phyloP scores from a whole-genome alignment of 139 green algal species.

The Ostreobium quekettii region DNA sequence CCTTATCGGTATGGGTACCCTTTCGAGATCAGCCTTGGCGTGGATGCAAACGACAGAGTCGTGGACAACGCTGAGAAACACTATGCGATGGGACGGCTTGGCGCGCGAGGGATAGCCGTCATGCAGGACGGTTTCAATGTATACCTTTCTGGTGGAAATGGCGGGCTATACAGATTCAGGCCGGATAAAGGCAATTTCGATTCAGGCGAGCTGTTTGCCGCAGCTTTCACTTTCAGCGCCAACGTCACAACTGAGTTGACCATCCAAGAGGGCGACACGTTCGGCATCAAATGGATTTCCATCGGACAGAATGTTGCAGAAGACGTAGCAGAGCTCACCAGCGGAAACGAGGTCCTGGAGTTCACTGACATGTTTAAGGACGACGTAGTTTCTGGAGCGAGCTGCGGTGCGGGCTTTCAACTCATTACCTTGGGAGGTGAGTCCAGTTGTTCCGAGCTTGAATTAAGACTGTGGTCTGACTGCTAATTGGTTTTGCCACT shows the following conservation, averaged over 20 bases:
- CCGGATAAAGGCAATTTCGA: background rate
- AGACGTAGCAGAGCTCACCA: background rate
- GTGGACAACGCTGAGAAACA: slow-evolving; percentile 5
- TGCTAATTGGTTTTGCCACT: too few species aligned
- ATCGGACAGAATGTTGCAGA: background rate
- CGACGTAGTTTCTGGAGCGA: background rate
- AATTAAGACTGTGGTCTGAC: too few species aligned
- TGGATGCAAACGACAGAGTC: slow-evolving; percentile 7
- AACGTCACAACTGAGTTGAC: background rate
- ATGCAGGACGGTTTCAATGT: slow-evolving; percentile 18
- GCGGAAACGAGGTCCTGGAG: background rate
- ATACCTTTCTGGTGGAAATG: slow-evolving; percentile 12
- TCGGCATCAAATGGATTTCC: slow-evolving; percentile 14
- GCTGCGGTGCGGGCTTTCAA: background rate
- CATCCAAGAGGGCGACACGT: background rate
- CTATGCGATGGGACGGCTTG: slow-evolving; percentile 13
- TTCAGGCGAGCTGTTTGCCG: background rate
- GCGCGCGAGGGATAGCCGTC: slow-evolving; percentile 11
- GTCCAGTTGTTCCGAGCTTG: too few species aligned
- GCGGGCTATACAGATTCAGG: slow-evolving; percentile 7
- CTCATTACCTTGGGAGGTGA: background rate
- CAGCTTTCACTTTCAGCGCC: background rate
- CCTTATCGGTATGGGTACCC: slow-evolving; percentile 18
- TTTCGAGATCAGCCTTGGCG: background rate
- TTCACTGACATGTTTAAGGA: slow-evolving; percentile 10